phyloP scores from a whole-genome alignment of 2,329 filamentous ascomycete species.

The Diaporthe ilicicola region DNA sequence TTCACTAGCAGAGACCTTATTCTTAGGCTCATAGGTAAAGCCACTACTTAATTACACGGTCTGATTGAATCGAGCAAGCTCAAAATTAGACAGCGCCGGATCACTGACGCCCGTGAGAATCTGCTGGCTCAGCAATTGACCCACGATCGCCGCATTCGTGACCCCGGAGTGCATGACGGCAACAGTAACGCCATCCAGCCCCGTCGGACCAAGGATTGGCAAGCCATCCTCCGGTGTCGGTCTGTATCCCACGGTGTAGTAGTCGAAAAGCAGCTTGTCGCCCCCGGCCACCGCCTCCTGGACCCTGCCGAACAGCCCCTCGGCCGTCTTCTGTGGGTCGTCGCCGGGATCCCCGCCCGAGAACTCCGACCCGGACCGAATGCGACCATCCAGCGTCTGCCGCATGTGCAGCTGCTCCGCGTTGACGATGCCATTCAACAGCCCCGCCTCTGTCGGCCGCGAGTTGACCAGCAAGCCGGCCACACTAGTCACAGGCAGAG shows the following conservation, averaged over 20 bases:
- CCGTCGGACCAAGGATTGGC: slow-evolving; percentile 41
- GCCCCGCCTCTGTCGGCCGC: slow-evolving; percentile 34
- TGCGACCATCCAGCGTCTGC: slow-evolving; percentile 41
- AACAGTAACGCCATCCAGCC: slow-evolving; percentile 39
- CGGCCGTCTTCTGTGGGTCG: slow-evolving; percentile 37
- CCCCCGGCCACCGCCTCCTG: slow-evolving; percentile 33
- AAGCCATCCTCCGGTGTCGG: slow-evolving; percentile 41
- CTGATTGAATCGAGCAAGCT: slow-evolving; percentile 32
- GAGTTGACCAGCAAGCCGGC: slow-evolving; percentile 43
- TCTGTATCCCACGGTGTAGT: slow-evolving; percentile 41
- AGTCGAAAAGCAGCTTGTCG: slow-evolving; percentile 40
- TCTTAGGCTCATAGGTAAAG: no score
- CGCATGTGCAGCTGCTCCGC: slow-evolving; percentile 40
- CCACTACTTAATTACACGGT: no score
- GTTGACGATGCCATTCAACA: slow-evolving; percentile 39
- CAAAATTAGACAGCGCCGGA: slow-evolving; percentile 33
- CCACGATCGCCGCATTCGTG: slow-evolving; percentile 39
- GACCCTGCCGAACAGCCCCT: slow-evolving; percentile 37
- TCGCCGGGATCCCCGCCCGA: slow-evolving; percentile 35
- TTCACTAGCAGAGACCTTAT: no score
- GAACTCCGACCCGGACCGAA: slow-evolving; percentile 39
- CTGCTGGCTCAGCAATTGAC: slow-evolving; percentile 36
- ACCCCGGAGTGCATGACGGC: slow-evolving; percentile 45
- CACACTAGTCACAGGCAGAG: slow-evolving; percentile 37
- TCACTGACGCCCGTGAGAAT: slow-evolving; percentile 36